phyloP scores from a whole-genome alignment of 139 green algal species.

The Chlamydomonas applanata region DNA sequence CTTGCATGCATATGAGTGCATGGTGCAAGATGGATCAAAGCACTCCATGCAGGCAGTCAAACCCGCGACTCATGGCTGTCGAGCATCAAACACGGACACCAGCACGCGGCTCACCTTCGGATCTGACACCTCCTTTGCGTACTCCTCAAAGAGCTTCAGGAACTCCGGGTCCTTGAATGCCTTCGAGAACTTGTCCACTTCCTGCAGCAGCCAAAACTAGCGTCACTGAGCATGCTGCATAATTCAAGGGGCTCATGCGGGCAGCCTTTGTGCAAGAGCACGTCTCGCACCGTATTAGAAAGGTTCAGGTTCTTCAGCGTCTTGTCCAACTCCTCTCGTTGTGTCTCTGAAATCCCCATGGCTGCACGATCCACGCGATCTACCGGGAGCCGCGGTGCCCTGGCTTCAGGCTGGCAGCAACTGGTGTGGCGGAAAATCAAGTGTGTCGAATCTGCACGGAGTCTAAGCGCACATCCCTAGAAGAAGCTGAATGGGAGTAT shows the following conservation, averaged over 20 bases:
- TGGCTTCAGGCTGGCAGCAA: no score
- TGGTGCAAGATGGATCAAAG: no score
- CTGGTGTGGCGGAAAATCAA: no score
- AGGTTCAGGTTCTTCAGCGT: neutral
- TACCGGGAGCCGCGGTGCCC: no score
- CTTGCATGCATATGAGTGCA: neutral
- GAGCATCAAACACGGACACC: neutral
- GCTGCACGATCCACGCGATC: no score
- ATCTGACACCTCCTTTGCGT: slow-evolving; percentile 67
- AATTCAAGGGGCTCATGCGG: neutral
- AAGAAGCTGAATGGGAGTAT: no score
- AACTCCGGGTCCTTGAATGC: slow-evolving; percentile 74
- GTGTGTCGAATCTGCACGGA: no score
- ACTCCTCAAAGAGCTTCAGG: slow-evolving; percentile 69
- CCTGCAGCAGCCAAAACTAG: slow-evolving; percentile 27
- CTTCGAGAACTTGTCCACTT: slow-evolving; percentile 59
- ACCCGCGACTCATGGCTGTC: neutral
- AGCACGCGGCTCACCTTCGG: slow-evolving; percentile 51
- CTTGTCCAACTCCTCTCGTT: neutral
- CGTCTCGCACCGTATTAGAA: neutral
- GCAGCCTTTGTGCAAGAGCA: neutral
- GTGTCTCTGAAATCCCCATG: no score
- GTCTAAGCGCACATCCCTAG: no score
- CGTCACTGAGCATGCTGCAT: neutral
- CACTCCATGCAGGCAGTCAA: no score